A percentile compares a stretch with the other conserved stretches of the same genome.
Conservation (phyloP, 2,329 filamentous ascomycete species). For the Cladosporium sp. region DNA sequence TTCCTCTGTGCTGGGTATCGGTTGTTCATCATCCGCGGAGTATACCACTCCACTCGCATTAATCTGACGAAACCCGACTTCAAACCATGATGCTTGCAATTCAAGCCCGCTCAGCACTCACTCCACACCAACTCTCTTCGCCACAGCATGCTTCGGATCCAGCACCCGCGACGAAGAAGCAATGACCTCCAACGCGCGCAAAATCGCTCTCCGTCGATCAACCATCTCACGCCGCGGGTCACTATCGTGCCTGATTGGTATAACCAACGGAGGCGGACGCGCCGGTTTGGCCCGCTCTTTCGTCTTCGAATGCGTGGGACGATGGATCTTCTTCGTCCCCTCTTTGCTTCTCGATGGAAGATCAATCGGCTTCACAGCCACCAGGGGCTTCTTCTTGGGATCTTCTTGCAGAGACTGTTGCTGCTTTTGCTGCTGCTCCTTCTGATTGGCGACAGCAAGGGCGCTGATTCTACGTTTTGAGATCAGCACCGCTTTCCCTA, state of each 20-base stretch:
- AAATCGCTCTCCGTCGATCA: conserved; percentile 22
- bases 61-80: not conserved
- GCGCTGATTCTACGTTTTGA: conserved; percentile 9
- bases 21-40: not conserved
- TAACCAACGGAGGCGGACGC: not conserved
- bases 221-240: not conserved
- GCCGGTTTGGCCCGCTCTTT: not conserved
- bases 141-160: not conserved
- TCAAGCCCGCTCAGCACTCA: not conserved
- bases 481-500: conserved; percentile 11
- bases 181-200: conserved; percentile 22
- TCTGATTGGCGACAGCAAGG: not conserved
- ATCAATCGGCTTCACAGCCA: not conserved
- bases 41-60: not conserved
- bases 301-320: not conserved
- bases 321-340: not conserved
- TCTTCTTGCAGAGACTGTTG: not conserved
- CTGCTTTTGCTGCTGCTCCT: not conserved
- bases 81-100: not conserved
- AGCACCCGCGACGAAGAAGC: conserved; percentile 18
- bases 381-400: not conserved
- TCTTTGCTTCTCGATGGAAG: not conserved
- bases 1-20: not conserved
- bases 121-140: conserved; percentile 2
- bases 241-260: not conserved